These are phyloP conservation scores for Rhodosporidiobolus odoratus DNA, from an alignment of 768 basidiomycete species.

Conservation along the genomic window DNA sequence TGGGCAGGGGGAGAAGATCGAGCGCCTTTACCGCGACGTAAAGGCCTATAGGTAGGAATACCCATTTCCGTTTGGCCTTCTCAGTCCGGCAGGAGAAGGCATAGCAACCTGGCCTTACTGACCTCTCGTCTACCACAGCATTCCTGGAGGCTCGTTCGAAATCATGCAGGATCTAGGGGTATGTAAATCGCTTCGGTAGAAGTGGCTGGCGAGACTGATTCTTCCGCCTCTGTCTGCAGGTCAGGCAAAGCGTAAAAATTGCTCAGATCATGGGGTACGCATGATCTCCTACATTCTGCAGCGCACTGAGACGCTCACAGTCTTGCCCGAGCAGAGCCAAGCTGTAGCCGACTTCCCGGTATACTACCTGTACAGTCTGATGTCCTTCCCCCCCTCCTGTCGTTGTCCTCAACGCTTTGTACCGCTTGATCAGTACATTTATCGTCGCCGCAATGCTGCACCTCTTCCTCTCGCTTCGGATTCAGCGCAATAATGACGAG, in stretches of 20 bases:
- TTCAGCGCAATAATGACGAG: too few relatives aligned
- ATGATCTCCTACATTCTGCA: not conserved
- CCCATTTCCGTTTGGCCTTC: not conserved
- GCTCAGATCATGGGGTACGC: conserved; percentile 37
- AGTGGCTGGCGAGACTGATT: not conserved
- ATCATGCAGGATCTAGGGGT: conserved; percentile 36
- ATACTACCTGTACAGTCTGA: too few relatives aligned
- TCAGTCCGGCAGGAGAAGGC: too few relatives aligned
- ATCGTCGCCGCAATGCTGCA: too few relatives aligned
- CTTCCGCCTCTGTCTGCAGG: not conserved
- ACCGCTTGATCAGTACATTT: too few relatives aligned
- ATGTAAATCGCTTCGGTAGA: not conserved
- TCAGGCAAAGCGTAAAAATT: conserved; percentile 32
- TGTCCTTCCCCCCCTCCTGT: too few relatives aligned
- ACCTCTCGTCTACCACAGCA: not conserved
- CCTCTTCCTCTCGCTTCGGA: too few relatives aligned
- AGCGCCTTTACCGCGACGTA: conserved; percentile 20
- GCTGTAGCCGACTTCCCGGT: too few relatives aligned
- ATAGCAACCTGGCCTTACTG: too few relatives aligned
- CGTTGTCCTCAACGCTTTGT: too few relatives aligned
- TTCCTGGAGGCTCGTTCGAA: conserved; percentile 30
- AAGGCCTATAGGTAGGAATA: not conserved
- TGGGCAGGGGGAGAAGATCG: conserved; percentile 36
- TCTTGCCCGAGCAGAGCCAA: not conserved
- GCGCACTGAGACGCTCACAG: not conserved